Evolutionary conservation across 805 yeast genomes (phyloP).

Genomic region (Candida tammaniensis): DNA sequence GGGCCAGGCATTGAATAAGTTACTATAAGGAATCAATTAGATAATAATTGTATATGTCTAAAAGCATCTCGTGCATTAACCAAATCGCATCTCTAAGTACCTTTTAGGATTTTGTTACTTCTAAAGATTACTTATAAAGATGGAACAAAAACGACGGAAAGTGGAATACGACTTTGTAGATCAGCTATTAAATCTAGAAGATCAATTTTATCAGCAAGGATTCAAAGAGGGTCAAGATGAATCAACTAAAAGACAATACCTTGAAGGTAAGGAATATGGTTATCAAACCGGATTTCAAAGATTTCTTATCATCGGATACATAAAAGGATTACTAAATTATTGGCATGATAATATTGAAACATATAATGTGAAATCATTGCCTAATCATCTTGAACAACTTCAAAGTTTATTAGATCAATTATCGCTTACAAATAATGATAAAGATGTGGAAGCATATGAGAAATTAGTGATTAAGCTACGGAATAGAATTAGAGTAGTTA

Average conservation of each 20-base stretch:
- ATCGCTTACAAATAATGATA: constrained; percentile 44
- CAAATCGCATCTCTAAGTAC: too few relatives aligned
- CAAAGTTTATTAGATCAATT: constrained; percentile 22
- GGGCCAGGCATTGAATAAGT: too few relatives aligned
- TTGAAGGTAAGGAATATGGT: constrained; percentile 85
- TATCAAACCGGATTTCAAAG: constrained; percentile 75
- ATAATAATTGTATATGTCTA: too few relatives aligned
- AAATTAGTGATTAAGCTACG: constrained; percentile 50
- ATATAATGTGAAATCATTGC: constrained; percentile 17
- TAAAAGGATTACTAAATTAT: constrained; percentile 46
- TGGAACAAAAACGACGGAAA: constrained; percentile 5
- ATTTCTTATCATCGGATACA: constrained; percentile 66
- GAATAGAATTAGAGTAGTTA: constrained; percentile 58
- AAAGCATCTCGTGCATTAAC: too few relatives aligned
- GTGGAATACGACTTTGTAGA: constrained; percentile 17
- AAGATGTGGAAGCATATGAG: constrained; percentile 55
- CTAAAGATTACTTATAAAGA: not conserved
- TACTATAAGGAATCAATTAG: too few relatives aligned
- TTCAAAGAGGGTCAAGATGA: constrained; percentile 65
- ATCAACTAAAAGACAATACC: constrained; percentile 54
- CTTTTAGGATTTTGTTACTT: too few relatives aligned
- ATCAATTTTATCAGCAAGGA: constrained; percentile 63
- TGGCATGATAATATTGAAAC: constrained; percentile 26
- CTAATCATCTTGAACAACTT: constrained; percentile 27
- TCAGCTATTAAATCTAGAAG: constrained; percentile 58